phyloP scores from a whole-genome alignment of 2,329 filamentous ascomycete genomes.

The Colletotrichum acutatum region DNA sequence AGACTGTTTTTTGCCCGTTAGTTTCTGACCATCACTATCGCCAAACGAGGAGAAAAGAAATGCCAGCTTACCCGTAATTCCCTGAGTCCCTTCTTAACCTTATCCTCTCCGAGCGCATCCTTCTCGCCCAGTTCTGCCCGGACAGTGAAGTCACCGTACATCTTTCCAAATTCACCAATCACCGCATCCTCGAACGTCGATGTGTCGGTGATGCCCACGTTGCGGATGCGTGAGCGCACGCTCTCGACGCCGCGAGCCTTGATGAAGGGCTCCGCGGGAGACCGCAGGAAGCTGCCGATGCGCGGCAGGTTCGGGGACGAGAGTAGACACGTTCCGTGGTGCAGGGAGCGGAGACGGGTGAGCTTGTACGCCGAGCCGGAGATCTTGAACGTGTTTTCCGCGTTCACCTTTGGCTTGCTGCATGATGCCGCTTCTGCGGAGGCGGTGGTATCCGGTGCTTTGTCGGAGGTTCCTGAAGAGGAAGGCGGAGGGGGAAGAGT shows the following conservation, averaged over 20 bases:
- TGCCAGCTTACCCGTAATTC: conserved; percentile 67
- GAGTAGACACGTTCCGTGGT: conserved; percentile 93
- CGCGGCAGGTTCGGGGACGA: conserved; percentile 77
- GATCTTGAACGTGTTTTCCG: conserved; percentile 72
- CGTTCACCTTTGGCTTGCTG: conserved; percentile 8
- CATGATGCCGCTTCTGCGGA: not conserved
- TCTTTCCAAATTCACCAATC: conserved; percentile 70
- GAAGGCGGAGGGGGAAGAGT: conserved; percentile 48
- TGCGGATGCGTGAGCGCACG: conserved; percentile 85
- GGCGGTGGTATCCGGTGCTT: not conserved
- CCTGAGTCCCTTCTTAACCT: conserved; percentile 69
- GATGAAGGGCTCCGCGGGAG: conserved; percentile 82
- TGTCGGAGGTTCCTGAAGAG: not conserved
- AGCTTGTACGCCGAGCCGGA: conserved; percentile 97
- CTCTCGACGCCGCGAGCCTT: conserved; percentile 89
- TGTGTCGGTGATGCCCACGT: conserved; percentile 70
- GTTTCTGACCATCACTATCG: not conserved
- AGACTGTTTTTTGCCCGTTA: conserved; percentile 53
- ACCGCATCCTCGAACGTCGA: conserved; percentile 64
- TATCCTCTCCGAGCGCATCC: conserved; percentile 55
- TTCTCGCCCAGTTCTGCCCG: conserved; percentile 59
- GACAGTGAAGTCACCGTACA: conserved; percentile 67
- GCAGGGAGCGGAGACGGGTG: conserved; percentile 81
- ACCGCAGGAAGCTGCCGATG: conserved; percentile 78
- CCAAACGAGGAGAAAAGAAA: conserved; percentile 38